Evolutionary conservation across 2,329 filamentous ascomycete species (phyloP).

Genomic region (Aspergillus brunneoviolaceus): DNA sequence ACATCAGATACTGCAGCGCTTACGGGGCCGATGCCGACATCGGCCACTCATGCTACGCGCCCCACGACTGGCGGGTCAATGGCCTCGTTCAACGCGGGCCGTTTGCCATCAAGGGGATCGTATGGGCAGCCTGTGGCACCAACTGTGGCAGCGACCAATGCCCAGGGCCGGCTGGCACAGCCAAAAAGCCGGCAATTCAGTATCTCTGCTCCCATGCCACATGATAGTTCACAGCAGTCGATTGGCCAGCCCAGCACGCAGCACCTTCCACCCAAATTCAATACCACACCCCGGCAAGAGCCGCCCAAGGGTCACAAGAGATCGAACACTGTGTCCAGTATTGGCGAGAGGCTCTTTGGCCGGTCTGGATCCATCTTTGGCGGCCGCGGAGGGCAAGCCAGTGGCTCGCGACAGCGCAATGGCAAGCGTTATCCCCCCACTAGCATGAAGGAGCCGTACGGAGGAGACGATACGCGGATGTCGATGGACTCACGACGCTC

Average conservation of each 20-base stretch:
- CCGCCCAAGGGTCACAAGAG: conserved; percentile 59
- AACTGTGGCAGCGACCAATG: conserved; percentile 83
- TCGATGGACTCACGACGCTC: conserved; percentile 76
- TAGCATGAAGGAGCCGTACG: conserved; percentile 77
- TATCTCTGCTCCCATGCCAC: conserved; percentile 66
- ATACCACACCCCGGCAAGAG: conserved; percentile 53
- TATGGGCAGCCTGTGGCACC: conserved; percentile 89
- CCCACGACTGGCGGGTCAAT: conserved; percentile 83
- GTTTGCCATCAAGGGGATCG: conserved; percentile 72
- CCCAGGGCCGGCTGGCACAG: conserved; percentile 85
- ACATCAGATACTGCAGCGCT: conserved; percentile 60
- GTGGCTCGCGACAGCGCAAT: conserved; percentile 45
- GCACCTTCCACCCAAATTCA: conserved; percentile 58
- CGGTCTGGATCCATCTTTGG: conserved; percentile 80
- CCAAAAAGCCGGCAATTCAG: conserved; percentile 69
- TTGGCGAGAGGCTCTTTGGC: conserved; percentile 81
- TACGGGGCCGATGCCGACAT: conserved; percentile 41
- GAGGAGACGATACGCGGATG: conserved; percentile 58
- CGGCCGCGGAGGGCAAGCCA: conserved; percentile 44
- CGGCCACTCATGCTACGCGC: conserved; percentile 52
- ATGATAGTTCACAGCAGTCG: conserved; percentile 54
- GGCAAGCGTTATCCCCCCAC: conserved; percentile 80
- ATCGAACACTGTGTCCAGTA: conserved; percentile 74
- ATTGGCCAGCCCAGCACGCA: conserved; percentile 62
- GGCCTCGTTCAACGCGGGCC: conserved; percentile 58